Percentiles rank a stretch among this genome's conserved stretches.
These are phyloP conservation scores for Leishmania gerbilli DNA, from an alignment of 208 protist species.

Conservation along the genomic window DNA sequence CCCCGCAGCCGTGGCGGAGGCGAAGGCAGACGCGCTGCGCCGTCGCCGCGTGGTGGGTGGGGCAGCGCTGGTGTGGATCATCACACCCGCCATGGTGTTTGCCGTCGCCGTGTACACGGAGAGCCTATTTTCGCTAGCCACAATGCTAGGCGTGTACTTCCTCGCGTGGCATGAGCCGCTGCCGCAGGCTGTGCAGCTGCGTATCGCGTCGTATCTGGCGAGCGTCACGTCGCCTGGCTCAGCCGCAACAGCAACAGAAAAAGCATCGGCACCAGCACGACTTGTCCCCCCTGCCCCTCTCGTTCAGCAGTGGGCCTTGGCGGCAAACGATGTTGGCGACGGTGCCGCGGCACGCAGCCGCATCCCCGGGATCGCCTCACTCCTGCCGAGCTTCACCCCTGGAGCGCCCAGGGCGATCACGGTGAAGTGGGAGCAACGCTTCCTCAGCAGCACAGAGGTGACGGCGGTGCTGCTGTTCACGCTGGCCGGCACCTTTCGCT, in stretches of 20 bases:
- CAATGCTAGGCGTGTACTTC: slow-evolving; percentile 63
- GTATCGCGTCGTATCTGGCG: not conserved
- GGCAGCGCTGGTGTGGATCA: slow-evolving; percentile 53
- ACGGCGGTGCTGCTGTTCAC: slow-evolving; percentile 54
- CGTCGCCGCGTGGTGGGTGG: slow-evolving; percentile 53
- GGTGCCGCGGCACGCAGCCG: not conserved
- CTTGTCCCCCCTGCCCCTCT: not conserved
- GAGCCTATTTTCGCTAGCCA: slow-evolving; percentile 60
- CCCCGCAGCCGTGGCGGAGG: slow-evolving; percentile 6
- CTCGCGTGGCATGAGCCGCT: slow-evolving; percentile 39
- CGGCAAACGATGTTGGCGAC: not conserved
- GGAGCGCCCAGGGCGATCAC: not conserved
- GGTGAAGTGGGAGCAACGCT: slow-evolving; percentile 24
- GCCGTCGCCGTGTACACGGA: slow-evolving; percentile 81
- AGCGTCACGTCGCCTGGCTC: not conserved
- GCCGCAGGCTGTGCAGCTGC: slow-evolving; percentile 20
- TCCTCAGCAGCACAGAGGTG: slow-evolving; percentile 19
- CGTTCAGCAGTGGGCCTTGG: slow-evolving; percentile 1
- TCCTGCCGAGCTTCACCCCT: slow-evolving; percentile 4
- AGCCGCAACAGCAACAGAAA: not conserved
- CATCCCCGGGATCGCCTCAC: slow-evolving; percentile 1
- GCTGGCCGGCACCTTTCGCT: slow-evolving; percentile 50
- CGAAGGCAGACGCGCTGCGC: slow-evolving; percentile 3
- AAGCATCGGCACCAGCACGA: not conserved
- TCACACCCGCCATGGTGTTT: slow-evolving; percentile 74